phyloP scores from a whole-genome alignment of 805 yeast species.

The Yarrowia alimentaria region DNA sequence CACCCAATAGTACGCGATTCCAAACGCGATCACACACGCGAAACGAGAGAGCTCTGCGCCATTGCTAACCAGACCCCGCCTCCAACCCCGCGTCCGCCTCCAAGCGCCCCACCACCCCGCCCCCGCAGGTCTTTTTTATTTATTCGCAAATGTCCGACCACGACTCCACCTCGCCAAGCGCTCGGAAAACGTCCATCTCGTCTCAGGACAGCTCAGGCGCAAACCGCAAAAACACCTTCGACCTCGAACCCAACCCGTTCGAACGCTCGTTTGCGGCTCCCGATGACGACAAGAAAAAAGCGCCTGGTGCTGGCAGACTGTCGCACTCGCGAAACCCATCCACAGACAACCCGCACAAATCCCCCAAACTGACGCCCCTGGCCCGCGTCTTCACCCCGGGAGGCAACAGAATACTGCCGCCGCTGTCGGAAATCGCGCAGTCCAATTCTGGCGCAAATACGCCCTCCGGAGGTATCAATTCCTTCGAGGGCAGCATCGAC shows the following conservation, averaged over 20 bases:
- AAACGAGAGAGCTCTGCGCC: background rate
- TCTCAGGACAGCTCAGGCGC: slow-evolving; percentile 3
- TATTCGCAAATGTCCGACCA: slow-evolving; percentile 9
- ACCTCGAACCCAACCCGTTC: slow-evolving; percentile 90
- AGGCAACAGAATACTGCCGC: slow-evolving; percentile 35
- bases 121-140: too few species aligned
- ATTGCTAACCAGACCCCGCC: too few species aligned
- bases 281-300: slow-evolving; percentile 21
- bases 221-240: slow-evolving; percentile 49
- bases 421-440: slow-evolving; percentile 33
- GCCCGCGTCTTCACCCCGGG: slow-evolving; percentile 33
- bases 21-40: background rate
- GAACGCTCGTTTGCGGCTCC: slow-evolving; percentile 89
- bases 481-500: too few species aligned
- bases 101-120: too few species aligned
- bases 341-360: slow-evolving; percentile 10
- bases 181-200: slow-evolving; percentile 8
- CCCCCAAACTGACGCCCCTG: slow-evolving; percentile 26
- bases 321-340: slow-evolving; percentile 11
- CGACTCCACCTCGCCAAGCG: slow-evolving; percentile 13
- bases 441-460: slow-evolving; percentile 5
- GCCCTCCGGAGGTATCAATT: slow-evolving; percentile 11
- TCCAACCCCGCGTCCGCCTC: too few species aligned
- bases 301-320: background rate
- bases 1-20: background rate